These are phyloP conservation scores for Dictyostelium firmibasis DNA, from an alignment of 78 protist genomes.

Conservation along the genomic window DNA sequence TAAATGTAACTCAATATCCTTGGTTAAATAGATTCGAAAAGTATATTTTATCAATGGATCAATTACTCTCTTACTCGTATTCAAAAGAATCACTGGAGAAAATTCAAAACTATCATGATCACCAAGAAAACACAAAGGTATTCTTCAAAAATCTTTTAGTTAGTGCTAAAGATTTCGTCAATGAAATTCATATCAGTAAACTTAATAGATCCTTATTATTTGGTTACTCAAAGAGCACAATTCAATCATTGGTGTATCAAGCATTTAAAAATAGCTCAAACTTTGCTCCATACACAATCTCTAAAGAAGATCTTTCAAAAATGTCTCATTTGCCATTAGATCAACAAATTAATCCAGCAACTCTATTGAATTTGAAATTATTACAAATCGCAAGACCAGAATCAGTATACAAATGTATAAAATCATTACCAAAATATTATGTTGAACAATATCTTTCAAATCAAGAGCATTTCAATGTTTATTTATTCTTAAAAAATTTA, in stretches of 20 bases:
- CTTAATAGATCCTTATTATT: background rate
- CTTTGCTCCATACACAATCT: background rate
- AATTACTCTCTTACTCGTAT: background rate
- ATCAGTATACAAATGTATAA: conserved; percentile 7
- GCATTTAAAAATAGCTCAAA: background rate
- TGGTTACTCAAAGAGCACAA: conserved; percentile 44
- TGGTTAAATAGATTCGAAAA: conserved; percentile 77
- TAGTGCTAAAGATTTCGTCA: conserved; percentile 21
- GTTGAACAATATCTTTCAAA: conserved; percentile 15
- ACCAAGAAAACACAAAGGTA: background rate
- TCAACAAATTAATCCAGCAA: background rate
- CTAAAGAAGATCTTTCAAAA: background rate
- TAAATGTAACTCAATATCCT: conserved; percentile 26
- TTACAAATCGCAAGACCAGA: conserved; percentile 69
- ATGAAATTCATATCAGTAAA: conserved; percentile 10
- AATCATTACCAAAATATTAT: conserved; percentile 18
- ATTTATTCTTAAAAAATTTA: conserved; percentile 3
- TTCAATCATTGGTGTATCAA: conserved; percentile 40
- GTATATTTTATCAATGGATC: conserved; percentile 34
- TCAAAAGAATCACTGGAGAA: background rate
- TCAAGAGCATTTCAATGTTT: conserved; percentile 62
- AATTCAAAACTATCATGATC: background rate
- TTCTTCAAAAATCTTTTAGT: background rate
- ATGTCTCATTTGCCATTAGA: background rate
- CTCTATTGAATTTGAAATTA: conserved; percentile 31